Evolutionary conservation across 495 filamentous ascomycete species (phyloP).

Genomic region (Margaritispora aquatica): DNA sequence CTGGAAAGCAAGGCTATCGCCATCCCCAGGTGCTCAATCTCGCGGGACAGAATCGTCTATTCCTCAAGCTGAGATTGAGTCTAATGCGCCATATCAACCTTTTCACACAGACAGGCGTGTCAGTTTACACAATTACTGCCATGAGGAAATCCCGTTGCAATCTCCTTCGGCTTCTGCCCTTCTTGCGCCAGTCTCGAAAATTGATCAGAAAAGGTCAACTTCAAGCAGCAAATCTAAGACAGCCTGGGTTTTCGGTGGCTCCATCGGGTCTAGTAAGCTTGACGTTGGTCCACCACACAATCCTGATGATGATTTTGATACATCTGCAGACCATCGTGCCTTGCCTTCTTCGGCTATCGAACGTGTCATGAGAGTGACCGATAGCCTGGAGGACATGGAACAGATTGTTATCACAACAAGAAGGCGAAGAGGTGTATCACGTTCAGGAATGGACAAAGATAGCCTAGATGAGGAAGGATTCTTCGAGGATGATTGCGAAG

Average conservation of each 20-base stretch:
- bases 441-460: constrained; percentile 20
- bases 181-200: constrained; percentile 1
- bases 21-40: constrained; percentile 13
- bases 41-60: constrained; percentile 46
- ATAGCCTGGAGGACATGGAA: constrained; percentile 62
- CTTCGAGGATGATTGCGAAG: constrained; percentile 91
- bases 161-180: constrained; percentile 23
- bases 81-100: constrained; percentile 81
- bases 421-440: constrained; percentile 51
- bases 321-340: constrained; percentile 39
- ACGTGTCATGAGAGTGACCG: constrained; percentile 33
- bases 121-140: constrained; percentile 55
- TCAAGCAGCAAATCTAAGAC: constrained; percentile 10
- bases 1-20: constrained; percentile 20
- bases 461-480: constrained; percentile 64
- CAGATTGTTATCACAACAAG: constrained; percentile 78
- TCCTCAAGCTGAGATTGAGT: constrained; percentile 88
- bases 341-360: constrained; percentile 51
- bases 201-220: neutral
- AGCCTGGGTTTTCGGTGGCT: constrained; percentile 68
- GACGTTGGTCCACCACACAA: constrained; percentile 45
- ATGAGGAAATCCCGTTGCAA: neutral
- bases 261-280: constrained; percentile 53
- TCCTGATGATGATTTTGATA: constrained; percentile 36
- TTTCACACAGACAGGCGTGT: constrained; percentile 86